Evolutionary conservation across 2,329 filamentous ascomycete species (phyloP), one percentile per base, ranked within the genome.

Genomic region (Ophiostoma sp.): DNA sequence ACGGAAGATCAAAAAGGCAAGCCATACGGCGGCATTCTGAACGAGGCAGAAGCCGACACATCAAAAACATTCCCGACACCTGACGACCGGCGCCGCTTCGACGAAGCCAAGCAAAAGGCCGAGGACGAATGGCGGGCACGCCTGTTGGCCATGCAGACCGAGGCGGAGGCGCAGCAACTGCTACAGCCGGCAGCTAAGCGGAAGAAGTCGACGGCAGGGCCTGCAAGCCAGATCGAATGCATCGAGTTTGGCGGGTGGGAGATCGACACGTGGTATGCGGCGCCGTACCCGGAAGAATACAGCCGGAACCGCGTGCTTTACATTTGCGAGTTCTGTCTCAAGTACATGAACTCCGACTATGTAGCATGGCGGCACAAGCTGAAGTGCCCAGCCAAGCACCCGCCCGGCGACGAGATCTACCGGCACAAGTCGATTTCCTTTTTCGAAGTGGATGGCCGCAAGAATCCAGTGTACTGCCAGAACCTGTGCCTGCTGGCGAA

Each of bases 271-370:
- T 98, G 95, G 93, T 97, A 99, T 79, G 94, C 95, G 42, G 95
- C 95, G 52, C 96, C 95, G 12, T 99, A 99, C 76, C 95, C 95
- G 0, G 95, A 97, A 76, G 95, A 99, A 79, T 99, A 99, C 81
- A 98, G 93, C 77, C 88, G 94, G 72, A 98, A 99, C 76, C 89
- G 92, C 42, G 91, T 97, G 49, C 85, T 99, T n/a, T 98, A 97
- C 79, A 98, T 99, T 72, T 99, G 95, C 83, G 96, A 99, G 78
- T 99, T 98, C 78, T 99, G 95, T 77, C 83, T 99, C 70, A 99
- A 98, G 79, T 99, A 99, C 80, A 97, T 99, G 93, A 97, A 96
- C 78, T 98, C 95, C 18, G 94, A 97, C 77, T 98, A 96, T 75
- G 95, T 99, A 41, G 94, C 95, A 14, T 98, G 94, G 92, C 87